Base-by-base conservation (phyloP, 495 filamentous ascomycete species). In the Hyaloscypha bicolor region DNA sequence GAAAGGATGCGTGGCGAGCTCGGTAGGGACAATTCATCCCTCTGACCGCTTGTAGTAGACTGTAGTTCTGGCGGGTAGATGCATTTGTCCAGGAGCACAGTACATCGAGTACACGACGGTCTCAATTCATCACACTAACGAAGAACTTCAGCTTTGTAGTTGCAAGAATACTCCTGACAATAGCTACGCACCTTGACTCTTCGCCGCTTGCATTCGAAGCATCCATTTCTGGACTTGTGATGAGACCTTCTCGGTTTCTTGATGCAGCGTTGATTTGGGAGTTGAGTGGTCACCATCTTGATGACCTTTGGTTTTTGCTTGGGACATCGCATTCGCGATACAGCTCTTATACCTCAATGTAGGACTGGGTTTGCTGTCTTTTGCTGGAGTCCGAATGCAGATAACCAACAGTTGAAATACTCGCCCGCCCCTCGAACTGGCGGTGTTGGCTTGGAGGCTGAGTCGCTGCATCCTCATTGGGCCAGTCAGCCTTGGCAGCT, bases 221-320 rank as follows among this genome's bases (percentile, higher is more conserved):
- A 65, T 51, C 63, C 63, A 4, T 58, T 65, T 65, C 63, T 65
- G 1, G 63, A 65, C 37, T 65, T 65, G 30, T 32, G 63, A 22
- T 65, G 63, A 3, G 19, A 3, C 35, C 55, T 30, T 51, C 63
- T 60, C 55, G 63, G 25, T 25, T 25, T 25, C 25, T 25, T 25
- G 25, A 25, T 25, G 25, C 25, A 25, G 25, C 25, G 25, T 25
- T 25, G 25, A 25, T 25, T 25, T 25, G 25, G 25, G 1, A 25
- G 25, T 25, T 25, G 25, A 25, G 25, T 25, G 25, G 25, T 25
- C 25, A 25, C 25, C 25, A 25, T 25, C 25, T 25, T 25, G 25
- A 25, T 25, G 25, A 25, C 25, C 25, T 25, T 25, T 25, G 25
- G 25, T 1, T 25, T 25, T 25, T 25, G 25, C 25, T 25, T 25